Evolutionary conservation across 768 basidiomycete species (phyloP).

Genomic region (Ephemerocybe angulata): DNA sequence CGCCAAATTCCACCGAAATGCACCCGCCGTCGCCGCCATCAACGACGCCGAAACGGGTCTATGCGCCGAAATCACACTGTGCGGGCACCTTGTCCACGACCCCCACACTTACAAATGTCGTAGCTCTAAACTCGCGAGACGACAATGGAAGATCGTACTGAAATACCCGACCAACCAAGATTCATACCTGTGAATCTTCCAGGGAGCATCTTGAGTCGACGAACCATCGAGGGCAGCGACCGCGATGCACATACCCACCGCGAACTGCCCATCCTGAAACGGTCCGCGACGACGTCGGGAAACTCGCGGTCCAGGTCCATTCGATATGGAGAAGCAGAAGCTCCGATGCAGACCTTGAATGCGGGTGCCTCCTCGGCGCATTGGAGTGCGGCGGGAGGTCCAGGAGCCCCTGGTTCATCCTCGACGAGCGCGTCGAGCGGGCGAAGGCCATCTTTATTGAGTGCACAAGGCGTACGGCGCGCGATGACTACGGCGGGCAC

Average conservation of each 20-base stretch:
- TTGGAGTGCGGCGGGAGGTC: background rate
- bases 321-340: background rate
- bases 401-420: background rate
- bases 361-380: background rate
- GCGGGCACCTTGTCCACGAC: background rate
- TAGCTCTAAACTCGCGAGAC: background rate
- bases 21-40: background rate
- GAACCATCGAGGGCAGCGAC: background rate
- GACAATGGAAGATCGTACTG: background rate
- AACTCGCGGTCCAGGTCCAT: background rate
- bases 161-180: background rate
- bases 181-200: background rate
- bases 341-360: background rate
- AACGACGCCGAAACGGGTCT: background rate
- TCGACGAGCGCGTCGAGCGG: background rate
- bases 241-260: constrained; percentile 1
- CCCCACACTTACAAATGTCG: background rate
- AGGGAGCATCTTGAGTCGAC: background rate
- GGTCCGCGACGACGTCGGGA: constrained; percentile 1
- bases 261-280: constrained; percentile 1
- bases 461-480: background rate
- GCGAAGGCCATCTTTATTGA: background rate
- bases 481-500: background rate
- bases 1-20: background rate
- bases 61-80: background rate